Evolutionary conservation across 441 rosid species (phyloP), one percentile per base, ranked within the genome.

Genomic region (Isatis lusitanica): DNA sequence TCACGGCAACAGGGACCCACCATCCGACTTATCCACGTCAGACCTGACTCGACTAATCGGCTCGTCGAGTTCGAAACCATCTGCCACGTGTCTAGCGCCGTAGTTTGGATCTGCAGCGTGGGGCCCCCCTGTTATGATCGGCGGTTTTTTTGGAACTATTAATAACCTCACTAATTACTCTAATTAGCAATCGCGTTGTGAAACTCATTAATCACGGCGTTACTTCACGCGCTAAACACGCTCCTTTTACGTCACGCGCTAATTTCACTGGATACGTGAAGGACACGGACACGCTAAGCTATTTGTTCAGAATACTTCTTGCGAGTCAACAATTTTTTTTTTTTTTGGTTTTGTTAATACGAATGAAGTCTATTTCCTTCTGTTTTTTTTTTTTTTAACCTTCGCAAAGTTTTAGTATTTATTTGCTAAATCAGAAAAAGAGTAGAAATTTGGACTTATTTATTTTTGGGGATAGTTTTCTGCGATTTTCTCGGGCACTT

Each of bases 11-110:
- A 2, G 78, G 87, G 77, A 44, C 89, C 85, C 79, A 50, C 28
- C 40, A 16, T 18, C 30, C 17, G 79, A 76, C 83, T 74, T 72
- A 81, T 83, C 88, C 94, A 81, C 86, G 81, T 90, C 87, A 78
- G 79, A 57, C 13, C 59, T 52, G 18, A 79, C 80, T 74, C 82
- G 47, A 35, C 47, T 74, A 10, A 44, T 82, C 68, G 71, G 86
- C 86, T 87, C 87, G 0, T 16, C 81, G 70, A 83, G 60, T 83
- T 67, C 31, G 15, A 58, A 73, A 78, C 83, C 1, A 28, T 0
- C 7, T 6, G 74, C 86, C 89, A 87, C 85, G 87, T 78, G 92
- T 84, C 51, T 0, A 13, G 7, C 69, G 12, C 44, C 13, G 16
- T 40, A 13, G 35, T 73, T 56, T 33, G 52, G 65, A 69, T 79